These are phyloP conservation scores for Metarhizium humberi DNA, from an alignment of 2,329 filamentous ascomycete species.

Conservation along the genomic window DNA sequence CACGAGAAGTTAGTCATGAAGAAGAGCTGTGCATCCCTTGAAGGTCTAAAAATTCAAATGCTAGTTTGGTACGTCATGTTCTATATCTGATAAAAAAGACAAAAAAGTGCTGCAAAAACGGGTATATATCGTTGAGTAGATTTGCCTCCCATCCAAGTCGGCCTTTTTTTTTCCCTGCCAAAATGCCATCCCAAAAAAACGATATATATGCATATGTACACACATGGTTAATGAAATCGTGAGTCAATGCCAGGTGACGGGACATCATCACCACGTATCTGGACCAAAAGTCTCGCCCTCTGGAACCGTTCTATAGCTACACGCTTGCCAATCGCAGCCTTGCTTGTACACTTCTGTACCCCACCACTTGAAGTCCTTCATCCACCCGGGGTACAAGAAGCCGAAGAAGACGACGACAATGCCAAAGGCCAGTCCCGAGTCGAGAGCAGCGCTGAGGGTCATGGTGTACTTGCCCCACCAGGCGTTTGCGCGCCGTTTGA, in stretches of 20 bases:
- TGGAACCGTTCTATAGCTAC: conserved; percentile 55
- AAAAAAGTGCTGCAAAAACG: not conserved
- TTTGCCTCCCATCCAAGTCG: not conserved
- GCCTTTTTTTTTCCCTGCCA: not conserved
- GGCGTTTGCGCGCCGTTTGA: conserved; percentile 57
- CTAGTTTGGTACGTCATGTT: not conserved
- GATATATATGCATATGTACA: not conserved
- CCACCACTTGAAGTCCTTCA: conserved; percentile 73
- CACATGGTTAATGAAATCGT: not conserved
- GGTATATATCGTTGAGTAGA: not conserved
- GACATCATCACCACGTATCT: conserved; percentile 38
- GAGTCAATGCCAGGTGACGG: not conserved
- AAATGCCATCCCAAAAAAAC: not conserved
- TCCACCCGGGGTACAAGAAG: conserved; percentile 72
- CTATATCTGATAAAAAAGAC: not conserved
- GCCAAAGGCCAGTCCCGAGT: conserved; percentile 73
- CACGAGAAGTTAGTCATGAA: not conserved
- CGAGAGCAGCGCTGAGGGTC: conserved; percentile 74
- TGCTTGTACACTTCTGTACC: conserved; percentile 78
- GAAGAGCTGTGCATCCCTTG: conserved; percentile 15
- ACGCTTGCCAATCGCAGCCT: conserved; percentile 79
- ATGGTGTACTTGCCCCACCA: conserved; percentile 94
- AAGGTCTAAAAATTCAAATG: conserved; percentile 13
- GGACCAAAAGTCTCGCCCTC: conserved; percentile 60
- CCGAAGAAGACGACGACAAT: conserved; percentile 80